Evolutionary conservation across 2,329 filamentous ascomycete genomes (phyloP), one percentile per base, ranked within the genome.

Genomic region (Parastagonospora avenae): DNA sequence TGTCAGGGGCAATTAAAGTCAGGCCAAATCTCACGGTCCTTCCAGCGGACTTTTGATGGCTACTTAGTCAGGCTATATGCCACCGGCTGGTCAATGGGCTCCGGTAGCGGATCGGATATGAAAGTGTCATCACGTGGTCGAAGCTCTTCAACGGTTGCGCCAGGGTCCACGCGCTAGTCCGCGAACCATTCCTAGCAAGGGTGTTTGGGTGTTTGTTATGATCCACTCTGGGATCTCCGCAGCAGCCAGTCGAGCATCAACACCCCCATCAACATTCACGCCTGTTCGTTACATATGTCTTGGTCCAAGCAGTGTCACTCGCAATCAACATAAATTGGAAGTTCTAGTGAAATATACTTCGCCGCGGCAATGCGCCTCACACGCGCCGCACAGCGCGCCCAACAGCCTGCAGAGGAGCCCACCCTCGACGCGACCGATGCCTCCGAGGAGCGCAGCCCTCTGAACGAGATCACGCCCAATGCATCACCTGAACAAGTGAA

Each of bases 381-480:
- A 47, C 74, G 77, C 51, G 74, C 76, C 31, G 73, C 73, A 40
- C 66, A 73, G 57, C 68, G 75, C 63, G 73, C 75, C 50, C 73
- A 76, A 43, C 62, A 75, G 46, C 64, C 71, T 62, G 63, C 67
- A 33, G 69, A 73, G 52, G 71, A 75, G 47, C 66, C 71, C 8
- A 52, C 65, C 45, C 32, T 33, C 31, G 73, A 73, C 42, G 59
- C 70, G 52, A 59, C 64, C 30, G 59, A 65, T 19, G 46, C 48
- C 42, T 54, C 55, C 7, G 67, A 24, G 19, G 19, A 73, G 42
- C 74, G 75, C 60, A 59, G 63, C 43, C 69, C 73, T 19, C 61
- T 79, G 40, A 69, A 71, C 46, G 74, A 78, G 36, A 70, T 79
- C n/a, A 71, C 73, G 16, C 63, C 67, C 12, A 78, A 71, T 50